Percentiles rank a stretch among this genome's conserved stretches.
phyloP scores from a whole-genome alignment of 2,329 filamentous ascomycete species.

The Hortaea werneckii region DNA sequence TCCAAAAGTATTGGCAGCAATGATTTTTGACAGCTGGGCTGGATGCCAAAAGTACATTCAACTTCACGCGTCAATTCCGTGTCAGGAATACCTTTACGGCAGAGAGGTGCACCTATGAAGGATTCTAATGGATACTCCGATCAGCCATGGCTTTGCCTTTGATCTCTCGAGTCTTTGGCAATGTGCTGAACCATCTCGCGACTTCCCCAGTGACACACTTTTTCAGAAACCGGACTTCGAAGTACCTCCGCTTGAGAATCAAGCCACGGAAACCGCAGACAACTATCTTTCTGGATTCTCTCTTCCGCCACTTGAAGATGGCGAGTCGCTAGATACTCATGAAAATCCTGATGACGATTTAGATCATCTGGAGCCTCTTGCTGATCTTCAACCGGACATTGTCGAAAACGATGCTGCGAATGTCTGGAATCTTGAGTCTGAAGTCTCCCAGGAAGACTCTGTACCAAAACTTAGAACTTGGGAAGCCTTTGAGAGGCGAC shows the following conservation, averaged over 20 bases:
- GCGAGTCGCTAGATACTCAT: background rate
- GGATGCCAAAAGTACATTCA: too few species aligned
- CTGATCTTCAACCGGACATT: background rate
- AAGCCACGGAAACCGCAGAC: background rate
- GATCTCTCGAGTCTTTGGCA: too few species aligned
- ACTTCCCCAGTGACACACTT: background rate
- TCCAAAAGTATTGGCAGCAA: too few species aligned
- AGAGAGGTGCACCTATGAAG: too few species aligned
- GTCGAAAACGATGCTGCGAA: slow-evolving; percentile 14
- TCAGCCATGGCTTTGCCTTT: too few species aligned
- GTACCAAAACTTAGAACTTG: slow-evolving; percentile 43
- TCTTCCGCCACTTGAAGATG: background rate
- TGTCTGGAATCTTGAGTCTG: slow-evolving; percentile 30
- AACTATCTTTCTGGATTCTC: background rate
- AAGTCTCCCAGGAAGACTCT: slow-evolving; percentile 16
- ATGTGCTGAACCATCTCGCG: too few species aligned
- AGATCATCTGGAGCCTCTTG: background rate
- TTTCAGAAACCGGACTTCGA: slow-evolving; percentile 1
- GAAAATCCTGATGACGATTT: background rate
- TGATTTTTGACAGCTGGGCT: too few species aligned
- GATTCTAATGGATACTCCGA: too few species aligned
- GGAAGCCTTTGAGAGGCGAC: slow-evolving; percentile 47
- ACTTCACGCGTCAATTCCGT: too few species aligned
- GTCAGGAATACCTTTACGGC: too few species aligned
- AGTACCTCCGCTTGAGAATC: background rate